Evolutionary conservation across 2,329 filamentous ascomycete species (phyloP), one percentile per base, ranked within the genome.

Genomic region (Scedosporium boydii): DNA sequence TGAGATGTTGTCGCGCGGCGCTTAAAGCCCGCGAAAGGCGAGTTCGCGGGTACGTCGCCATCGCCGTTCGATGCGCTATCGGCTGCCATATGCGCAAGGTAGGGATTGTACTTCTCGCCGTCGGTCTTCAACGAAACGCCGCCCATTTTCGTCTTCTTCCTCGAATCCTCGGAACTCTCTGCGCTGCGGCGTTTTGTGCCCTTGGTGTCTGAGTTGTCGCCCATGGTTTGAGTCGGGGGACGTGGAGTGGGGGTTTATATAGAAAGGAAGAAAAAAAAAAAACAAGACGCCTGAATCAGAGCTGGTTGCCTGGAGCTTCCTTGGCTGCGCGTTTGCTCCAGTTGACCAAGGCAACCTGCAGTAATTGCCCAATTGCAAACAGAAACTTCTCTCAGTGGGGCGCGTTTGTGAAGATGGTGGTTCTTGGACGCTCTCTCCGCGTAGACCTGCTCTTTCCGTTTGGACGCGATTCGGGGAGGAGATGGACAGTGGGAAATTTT

Each of bases 1-100:
- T 82, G 80, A 4, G 91, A 86, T 2, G 92, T 98, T 1, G 92
- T 96, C 63, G 86, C 77, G 74, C 96, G 92, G 67, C 90, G 86
- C 74, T 83, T 85, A 76, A 97, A 86, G 64, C 82, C 80, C 51
- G 82, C 80, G 63, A 96, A 79, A 58, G 82, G 77, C 29, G 82
- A 81, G 60, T 75, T 72, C 62, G 67, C 71, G 53, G 70, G 68
- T 48, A 69, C 66, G 64, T 71, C 71, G 42, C 72, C 69, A 67
- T 77, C 71, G 62, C 69, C 74, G 67, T 74, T 78, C 72, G 71
- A 72, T 55, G 75, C 71, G 41, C 70, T 69, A 65, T 82, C 77
- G 66, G 87, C 82, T 75, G 93, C 87, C 85, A 89, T 89, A 76
- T 99, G 95, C 63, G 92, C 90, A 65, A 99, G 86, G 78, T 99